A percentile compares a stretch with the other conserved stretches of the same genome.
Evolutionary conservation across 2,329 filamentous ascomycete species (phyloP).

Genomic region (Pseudogymnoascus destructans): DNA sequence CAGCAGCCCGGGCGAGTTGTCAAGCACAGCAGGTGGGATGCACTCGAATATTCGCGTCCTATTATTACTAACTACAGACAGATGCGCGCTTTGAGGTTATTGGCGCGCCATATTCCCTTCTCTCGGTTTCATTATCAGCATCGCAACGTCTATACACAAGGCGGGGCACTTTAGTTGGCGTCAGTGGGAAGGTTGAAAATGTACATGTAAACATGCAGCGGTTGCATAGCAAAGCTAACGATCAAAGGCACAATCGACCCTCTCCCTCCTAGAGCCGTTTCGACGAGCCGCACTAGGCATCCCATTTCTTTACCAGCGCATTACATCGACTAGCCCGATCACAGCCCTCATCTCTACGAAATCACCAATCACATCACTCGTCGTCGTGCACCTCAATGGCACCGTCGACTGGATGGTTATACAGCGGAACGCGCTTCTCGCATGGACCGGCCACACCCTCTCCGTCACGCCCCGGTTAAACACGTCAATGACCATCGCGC

Average conservation of each 20-base stretch:
- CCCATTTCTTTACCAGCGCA: constrained; percentile 87
- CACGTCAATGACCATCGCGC: constrained; percentile 58
- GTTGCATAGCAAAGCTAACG: constrained; percentile 10
- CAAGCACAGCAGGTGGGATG: constrained; percentile 21
- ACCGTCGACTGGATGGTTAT: constrained; percentile 91
- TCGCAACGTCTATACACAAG: constrained; percentile 90
- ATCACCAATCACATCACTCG: constrained; percentile 73
- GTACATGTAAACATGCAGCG: constrained; percentile 34
- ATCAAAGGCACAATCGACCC: constrained; percentile 66
- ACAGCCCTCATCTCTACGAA: constrained; percentile 82
- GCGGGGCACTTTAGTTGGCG: constrained; percentile 76
- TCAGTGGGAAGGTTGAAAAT: constrained; percentile 85
- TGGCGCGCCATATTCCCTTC: constrained; percentile 80
- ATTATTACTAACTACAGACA: constrained; percentile 28
- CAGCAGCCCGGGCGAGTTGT: constrained; percentile 32
- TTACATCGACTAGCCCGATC: constrained; percentile 76
- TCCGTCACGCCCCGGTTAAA: constrained; percentile 64
- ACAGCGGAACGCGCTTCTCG: constrained; percentile 77
- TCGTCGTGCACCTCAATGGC: constrained; percentile 79
- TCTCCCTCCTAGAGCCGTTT: constrained; percentile 76
- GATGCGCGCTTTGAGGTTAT: constrained; percentile 93
- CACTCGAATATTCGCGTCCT: background rate
- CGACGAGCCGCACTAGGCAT: constrained; percentile 69
- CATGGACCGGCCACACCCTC: constrained; percentile 89
- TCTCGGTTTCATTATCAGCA: constrained; percentile 84